These are phyloP conservation scores for Beta macrorhiza DNA, from an alignment of 179 eudicot genomes.

Conservation along the genomic window DNA sequence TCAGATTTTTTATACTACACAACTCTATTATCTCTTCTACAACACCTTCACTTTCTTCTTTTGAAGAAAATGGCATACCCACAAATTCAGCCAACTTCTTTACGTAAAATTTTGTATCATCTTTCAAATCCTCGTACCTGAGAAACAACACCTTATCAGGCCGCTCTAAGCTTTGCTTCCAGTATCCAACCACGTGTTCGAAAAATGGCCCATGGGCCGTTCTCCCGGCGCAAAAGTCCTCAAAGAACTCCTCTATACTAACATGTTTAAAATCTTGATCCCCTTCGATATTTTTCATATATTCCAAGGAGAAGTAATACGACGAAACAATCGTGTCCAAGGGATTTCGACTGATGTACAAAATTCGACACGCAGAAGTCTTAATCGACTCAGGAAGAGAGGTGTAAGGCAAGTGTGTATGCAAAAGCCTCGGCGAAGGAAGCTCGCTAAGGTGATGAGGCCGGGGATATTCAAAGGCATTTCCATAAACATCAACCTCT, in stretches of 20 bases:
- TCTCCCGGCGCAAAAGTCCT: background rate
- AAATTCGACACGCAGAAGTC: background rate
- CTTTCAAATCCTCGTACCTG: conserved; percentile 19
- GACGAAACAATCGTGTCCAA: conserved; percentile 10
- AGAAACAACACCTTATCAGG: conserved; percentile 1
- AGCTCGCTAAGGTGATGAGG: background rate
- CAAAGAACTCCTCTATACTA: background rate
- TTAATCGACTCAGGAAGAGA: background rate
- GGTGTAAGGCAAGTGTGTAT: background rate
- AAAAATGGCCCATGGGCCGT: background rate
- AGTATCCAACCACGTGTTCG: background rate
- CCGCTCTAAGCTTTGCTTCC: conserved; percentile 1
- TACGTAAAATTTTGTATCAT: background rate
- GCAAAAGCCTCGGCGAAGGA: conserved; percentile 1
- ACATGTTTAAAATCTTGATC: background rate
- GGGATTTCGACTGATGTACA: background rate
- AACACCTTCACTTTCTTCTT: background rate
- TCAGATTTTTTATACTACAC: background rate
- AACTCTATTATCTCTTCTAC: background rate
- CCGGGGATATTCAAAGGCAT: background rate
- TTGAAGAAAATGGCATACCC: background rate
- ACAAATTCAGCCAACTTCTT: conserved; percentile 16
- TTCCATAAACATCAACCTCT: background rate
- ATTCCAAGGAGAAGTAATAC: background rate
- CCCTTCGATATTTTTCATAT: background rate